A percentile compares a stretch with the other conserved stretches of the same genome.
Evolutionary conservation across 345 rosid species (phyloP).

Genomic region (Aurinia saxatilis): DNA sequence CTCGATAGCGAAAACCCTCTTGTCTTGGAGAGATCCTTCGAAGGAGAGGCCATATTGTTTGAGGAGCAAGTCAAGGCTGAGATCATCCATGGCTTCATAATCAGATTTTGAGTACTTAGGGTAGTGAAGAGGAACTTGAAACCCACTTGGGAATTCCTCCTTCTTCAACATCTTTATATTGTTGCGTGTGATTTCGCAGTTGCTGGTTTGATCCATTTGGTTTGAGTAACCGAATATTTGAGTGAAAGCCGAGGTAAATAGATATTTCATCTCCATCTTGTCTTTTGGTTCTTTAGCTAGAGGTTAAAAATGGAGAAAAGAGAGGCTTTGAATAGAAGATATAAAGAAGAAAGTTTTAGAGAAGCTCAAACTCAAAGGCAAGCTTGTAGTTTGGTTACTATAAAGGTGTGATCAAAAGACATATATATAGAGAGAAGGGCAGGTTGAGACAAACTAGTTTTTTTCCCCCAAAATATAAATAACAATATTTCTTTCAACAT

Average conservation of each 20-base stretch:
- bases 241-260: constrained; percentile 25
- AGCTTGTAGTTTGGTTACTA: background rate
- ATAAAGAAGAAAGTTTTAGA: background rate
- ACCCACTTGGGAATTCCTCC: constrained; percentile 35
- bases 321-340: background rate
- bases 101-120: constrained; percentile 42
- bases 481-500: background rate
- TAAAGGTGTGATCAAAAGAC: background rate
- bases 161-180: constrained; percentile 11
- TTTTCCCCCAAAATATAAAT: background rate
- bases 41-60: constrained; percentile 41
- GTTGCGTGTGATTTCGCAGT: background rate
- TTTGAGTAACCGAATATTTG: constrained; percentile 29
- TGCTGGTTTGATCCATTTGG: background rate
- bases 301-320: background rate
- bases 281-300: background rate
- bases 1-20: constrained; percentile 45
- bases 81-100: constrained; percentile 49
- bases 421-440: constrained; percentile 10
- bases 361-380: constrained; percentile 5
- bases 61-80: constrained; percentile 46
- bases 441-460: background rate
- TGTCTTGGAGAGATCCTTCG: constrained; percentile 36
- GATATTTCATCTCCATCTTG: constrained; percentile 32
- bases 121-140: constrained; percentile 55